Evolutionary conservation across 2,329 filamentous ascomycete genomes (phyloP).

Genomic region (Talaromyces sp.): DNA sequence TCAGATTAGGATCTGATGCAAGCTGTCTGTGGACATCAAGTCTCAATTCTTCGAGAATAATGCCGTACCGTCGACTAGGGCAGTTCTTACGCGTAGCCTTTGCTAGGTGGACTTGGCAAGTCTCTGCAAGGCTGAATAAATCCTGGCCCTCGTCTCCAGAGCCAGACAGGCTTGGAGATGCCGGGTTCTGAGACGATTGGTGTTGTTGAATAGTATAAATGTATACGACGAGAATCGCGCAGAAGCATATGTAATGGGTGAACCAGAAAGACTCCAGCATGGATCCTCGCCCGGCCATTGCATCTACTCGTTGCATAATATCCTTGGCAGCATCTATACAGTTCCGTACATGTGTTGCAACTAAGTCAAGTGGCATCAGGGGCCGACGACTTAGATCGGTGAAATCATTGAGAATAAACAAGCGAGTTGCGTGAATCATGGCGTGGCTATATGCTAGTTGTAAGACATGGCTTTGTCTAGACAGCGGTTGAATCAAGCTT

Average conservation of each 20-base stretch:
- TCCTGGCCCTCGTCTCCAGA: conserved; percentile 19
- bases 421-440: conserved; percentile 35
- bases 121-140: conserved; percentile 40
- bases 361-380: conserved; percentile 23
- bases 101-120: conserved; percentile 42
- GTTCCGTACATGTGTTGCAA: conserved; percentile 35
- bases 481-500: conserved; percentile 33
- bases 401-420: conserved; percentile 33
- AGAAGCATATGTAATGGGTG: conserved; percentile 40
- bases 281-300: conserved; percentile 29
- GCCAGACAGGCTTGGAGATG: conserved; percentile 14
- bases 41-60: conserved; percentile 44
- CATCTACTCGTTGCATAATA: conserved; percentile 31
- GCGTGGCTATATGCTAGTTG: conserved; percentile 35
- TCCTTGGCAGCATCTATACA: conserved; percentile 41
- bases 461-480: conserved; percentile 34
- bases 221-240: conserved; percentile 38
- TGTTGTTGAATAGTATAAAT: conserved; percentile 39
- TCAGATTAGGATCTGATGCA: not conserved
- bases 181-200: conserved; percentile 16
- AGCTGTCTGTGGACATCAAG: conserved; percentile 36
- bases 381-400: conserved; percentile 30
- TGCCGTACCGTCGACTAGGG: conserved; percentile 44
- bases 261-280: conserved; percentile 40
- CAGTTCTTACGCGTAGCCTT: conserved; percentile 44